Evolutionary conservation across 2,329 filamentous ascomycete genomes (phyloP).

Genomic region (Aspergillus niger): DNA sequence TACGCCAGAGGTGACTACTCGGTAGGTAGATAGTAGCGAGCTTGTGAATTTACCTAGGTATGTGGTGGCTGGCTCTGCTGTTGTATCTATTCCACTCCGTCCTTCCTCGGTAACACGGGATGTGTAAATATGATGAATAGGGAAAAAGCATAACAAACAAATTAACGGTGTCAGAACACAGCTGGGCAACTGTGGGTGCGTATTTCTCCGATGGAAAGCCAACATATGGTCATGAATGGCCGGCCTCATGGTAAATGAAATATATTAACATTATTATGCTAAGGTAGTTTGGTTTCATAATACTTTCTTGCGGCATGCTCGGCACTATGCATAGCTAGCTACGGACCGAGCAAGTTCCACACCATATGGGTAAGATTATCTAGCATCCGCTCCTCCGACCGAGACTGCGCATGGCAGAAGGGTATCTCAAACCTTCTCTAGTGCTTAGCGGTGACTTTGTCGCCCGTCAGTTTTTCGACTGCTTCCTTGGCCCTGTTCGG

Average conservation of each 20-base stretch:
- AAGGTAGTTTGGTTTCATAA: neutral
- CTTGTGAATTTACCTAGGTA: too few species aligned
- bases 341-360: neutral
- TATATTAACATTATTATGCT: conserved; percentile 9
- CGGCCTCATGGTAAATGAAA: neutral
- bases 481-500: conserved; percentile 62
- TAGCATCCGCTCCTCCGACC: conserved; percentile 1
- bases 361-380: neutral
- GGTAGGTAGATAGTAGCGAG: too few species aligned
- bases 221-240: too few species aligned
- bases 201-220: too few species aligned
- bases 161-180: too few species aligned
- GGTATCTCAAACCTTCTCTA: conserved; percentile 51
- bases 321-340: neutral
- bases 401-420: conserved; percentile 31
- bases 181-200: neutral
- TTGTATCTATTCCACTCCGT: too few species aligned
- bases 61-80: too few species aligned
- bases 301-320: neutral
- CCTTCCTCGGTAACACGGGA: too few species aligned
- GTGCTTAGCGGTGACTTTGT: conserved; percentile 66
- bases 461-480: conserved; percentile 66
- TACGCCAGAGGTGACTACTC: too few species aligned
- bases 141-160: too few species aligned
- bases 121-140: too few species aligned